A percentile compares a stretch with the other conserved stretches of the same genome.
phyloP scores from a whole-genome alignment of 2,329 filamentous ascomycete species.

The Phaeosphaeriaceae sp. region DNA sequence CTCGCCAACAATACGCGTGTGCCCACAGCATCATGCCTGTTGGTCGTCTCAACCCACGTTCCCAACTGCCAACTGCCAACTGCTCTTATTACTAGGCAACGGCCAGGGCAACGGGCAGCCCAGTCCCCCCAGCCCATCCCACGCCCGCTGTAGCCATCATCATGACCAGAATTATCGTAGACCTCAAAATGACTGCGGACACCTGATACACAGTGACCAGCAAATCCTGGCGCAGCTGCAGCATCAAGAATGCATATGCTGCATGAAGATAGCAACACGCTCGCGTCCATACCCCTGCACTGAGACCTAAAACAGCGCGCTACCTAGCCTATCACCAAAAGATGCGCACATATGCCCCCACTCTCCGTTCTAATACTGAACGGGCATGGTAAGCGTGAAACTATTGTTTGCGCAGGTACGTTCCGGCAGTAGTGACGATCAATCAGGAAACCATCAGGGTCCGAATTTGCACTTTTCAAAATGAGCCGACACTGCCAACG shows the following conservation, averaged over 20 bases:
- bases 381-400: conserved; percentile 2
- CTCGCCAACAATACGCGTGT: too few relatives aligned
- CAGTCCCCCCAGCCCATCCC: neutral
- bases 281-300: conserved; percentile 19
- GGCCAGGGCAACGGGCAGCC: too few relatives aligned
- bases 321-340: conserved; percentile 7
- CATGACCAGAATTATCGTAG: conserved; percentile 8
- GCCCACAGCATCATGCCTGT: too few relatives aligned
- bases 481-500: neutral
- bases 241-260: conserved; percentile 14
- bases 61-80: too few relatives aligned
- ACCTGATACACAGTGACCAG: conserved; percentile 17
- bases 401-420: conserved; percentile 18
- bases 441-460: neutral
- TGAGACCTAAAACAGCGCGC: conserved; percentile 10
- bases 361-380: conserved; percentile 6
- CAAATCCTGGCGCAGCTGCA: conserved; percentile 25
- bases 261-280: conserved; percentile 18
- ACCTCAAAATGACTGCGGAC: conserved; percentile 17
- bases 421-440: conserved; percentile 13
- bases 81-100: too few relatives aligned
- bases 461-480: neutral
- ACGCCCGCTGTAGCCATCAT: neutral
- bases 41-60: too few relatives aligned
- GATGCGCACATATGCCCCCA: conserved; percentile 12